Percentiles rank a stretch among this genome's conserved stretches.
phyloP scores from a whole-genome alignment of 495 filamentous ascomycete species.

The Annulohypoxylon stygium region DNA sequence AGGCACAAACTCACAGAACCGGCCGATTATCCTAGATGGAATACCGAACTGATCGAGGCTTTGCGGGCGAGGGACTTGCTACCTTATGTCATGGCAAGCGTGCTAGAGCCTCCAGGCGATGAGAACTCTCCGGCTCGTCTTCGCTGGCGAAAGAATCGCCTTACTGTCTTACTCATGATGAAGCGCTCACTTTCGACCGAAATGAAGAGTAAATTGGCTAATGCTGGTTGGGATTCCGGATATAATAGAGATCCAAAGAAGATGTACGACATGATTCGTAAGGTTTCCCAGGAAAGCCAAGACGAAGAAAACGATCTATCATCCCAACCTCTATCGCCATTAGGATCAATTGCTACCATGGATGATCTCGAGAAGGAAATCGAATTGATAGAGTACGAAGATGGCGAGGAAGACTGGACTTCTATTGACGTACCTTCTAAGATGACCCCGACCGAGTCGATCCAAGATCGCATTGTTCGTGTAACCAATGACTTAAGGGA shows the following conservation, averaged over 20 bases:
- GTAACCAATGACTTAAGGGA: slow-evolving; percentile 52
- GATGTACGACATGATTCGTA: slow-evolving; percentile 44
- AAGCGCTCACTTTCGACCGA: slow-evolving; percentile 31
- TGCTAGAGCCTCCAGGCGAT: slow-evolving; percentile 25
- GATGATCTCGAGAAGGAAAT: slow-evolving; percentile 32
- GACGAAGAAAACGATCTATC: background rate
- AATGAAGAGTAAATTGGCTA: slow-evolving; percentile 29
- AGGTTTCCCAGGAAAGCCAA: slow-evolving; percentile 22
- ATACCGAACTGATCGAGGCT: slow-evolving; percentile 37
- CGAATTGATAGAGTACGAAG: slow-evolving; percentile 36
- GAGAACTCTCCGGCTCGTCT: slow-evolving; percentile 19
- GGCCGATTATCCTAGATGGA: slow-evolving; percentile 37
- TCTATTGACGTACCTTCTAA: slow-evolving; percentile 35
- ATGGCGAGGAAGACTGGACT: slow-evolving; percentile 44
- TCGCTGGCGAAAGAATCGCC: slow-evolving; percentile 32
- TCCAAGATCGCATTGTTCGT: slow-evolving; percentile 52
- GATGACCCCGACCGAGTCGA: slow-evolving; percentile 43
- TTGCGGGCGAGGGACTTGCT: slow-evolving; percentile 31
- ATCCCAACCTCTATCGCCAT: slow-evolving; percentile 18
- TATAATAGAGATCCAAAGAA: slow-evolving; percentile 36
- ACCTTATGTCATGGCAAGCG: slow-evolving; percentile 29
- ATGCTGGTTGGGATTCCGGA: slow-evolving; percentile 25
- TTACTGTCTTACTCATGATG: slow-evolving; percentile 36
- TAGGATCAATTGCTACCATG: slow-evolving; percentile 21
- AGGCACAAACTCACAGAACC: slow-evolving; percentile 23